Base-by-base conservation (phyloP, 2,329 filamentous ascomycete genomes). In the Lizonia empirigonia region DNA sequence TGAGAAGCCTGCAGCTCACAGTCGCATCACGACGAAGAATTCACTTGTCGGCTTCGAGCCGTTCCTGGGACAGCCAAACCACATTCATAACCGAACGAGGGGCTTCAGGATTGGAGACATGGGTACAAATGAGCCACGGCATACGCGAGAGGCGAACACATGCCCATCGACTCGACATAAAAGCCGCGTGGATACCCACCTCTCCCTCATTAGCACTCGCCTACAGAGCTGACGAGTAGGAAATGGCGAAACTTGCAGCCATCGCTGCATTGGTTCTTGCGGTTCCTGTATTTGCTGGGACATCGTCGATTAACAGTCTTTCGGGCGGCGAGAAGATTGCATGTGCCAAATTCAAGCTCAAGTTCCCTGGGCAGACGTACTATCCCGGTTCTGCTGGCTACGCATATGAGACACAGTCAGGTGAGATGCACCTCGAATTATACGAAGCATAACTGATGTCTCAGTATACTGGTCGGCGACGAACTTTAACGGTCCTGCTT, bases 381-480 rank as follows among this genome's bases (percentile, higher is more conserved):
- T 47, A 29, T 37, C 53, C 53, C 23, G 40, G 37, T 22, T 34
- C 36, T 35, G 37, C 37, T 23, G 48, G 38, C 6, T 52, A 55
- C 22, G 19, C 13, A 2, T 40, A 52, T 19, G 53, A 56, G n/a
- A 56, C 39, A 4, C 23, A 53, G 38, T 44, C 38, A 16, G 34
- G 40, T 49, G 33, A 44, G 44, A 6, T 9, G 13, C 22, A 15
- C 4, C 33, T 10, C 10, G 5, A 4, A 30, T 1, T 37, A 2
- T 12, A 30, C n/a, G 1, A 22, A 8, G 8, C 12, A 18, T 8
- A 24, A 12, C 35, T 45, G 10, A 30, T 10, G 10, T 15, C 19
- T 24, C 30, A 57, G 55, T 12, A 6, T 57, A 47, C 13, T 63
- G 55, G 55, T 54, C 56, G n/a, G 45, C 54, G 3, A 54, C 45